Evolutionary conservation across 768 basidiomycete genomes (phyloP).

Genomic region (Aureoboletus auriporus): DNA sequence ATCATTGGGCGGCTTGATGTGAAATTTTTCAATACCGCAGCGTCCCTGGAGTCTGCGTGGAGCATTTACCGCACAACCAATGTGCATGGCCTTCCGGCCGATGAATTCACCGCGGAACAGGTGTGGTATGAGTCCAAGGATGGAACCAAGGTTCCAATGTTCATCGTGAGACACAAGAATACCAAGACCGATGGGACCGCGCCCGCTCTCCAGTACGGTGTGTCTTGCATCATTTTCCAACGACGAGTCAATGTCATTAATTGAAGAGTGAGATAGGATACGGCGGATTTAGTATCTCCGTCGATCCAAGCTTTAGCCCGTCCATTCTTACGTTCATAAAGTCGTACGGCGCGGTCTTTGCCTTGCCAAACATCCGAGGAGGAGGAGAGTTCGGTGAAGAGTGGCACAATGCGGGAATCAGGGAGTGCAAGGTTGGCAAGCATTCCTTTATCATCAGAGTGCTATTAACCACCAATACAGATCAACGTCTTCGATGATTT

Average conservation of each 20-base stretch:
- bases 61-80: conserved; percentile 53
- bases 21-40: conserved; percentile 16
- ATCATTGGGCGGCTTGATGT: conserved; percentile 65
- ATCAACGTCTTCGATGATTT: conserved; percentile 80
- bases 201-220: conserved; percentile 74
- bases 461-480: conserved; percentile 30
- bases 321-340: conserved; percentile 70
- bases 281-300: conserved; percentile 74
- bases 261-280: conserved; percentile 46
- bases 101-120: conserved; percentile 70
- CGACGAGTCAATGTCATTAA: not conserved
- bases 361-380: conserved; percentile 57
- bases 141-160: conserved; percentile 81
- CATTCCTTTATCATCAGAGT: not conserved
- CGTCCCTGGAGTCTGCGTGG: conserved; percentile 48
- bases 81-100: conserved; percentile 56
- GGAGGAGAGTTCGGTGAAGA: conserved; percentile 80
- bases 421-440: conserved; percentile 58
- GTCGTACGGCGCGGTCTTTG: conserved; percentile 64
- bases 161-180: conserved; percentile 71
- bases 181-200: conserved; percentile 72
- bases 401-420: conserved; percentile 75
- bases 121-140: conserved; percentile 81
- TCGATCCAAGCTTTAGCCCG: conserved; percentile 70
- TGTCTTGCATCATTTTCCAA: conserved; percentile 6